Evolutionary conservation across 169 alveolate species (phyloP), one percentile per base, ranked within the genome.

Genomic region (Plasmodium berghei): DNA sequence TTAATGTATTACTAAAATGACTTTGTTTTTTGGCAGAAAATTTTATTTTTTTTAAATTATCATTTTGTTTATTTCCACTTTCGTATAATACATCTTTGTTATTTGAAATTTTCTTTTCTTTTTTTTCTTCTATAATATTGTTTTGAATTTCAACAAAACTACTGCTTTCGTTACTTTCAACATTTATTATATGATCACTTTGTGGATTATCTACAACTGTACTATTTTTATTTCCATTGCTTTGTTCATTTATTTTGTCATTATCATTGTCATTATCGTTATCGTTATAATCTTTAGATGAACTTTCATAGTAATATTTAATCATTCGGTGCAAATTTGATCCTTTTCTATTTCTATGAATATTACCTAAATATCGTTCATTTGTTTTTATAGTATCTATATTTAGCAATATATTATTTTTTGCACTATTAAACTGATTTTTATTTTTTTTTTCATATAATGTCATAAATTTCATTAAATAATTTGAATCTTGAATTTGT

Each of bases 1-100:
- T 64, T 34, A 77, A 5, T n/a, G 89, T 77, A 49, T 77, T 77
- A 45, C 89, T 77, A 24, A 63, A 77, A 24, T 66, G 49, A 9
- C 89, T 64, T 45, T 77, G 89, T 55, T 77, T 77, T 59, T 45
- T 66, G 1, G 89, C 89, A 1, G 89, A 49, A 58, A 77, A 77
- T 10, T 24, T 56, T 0, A 63, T 9, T 34, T 64, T 55, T 49
- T 54, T 45, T 9, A 14, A 63, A n/a, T 6, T 52, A 4, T 64
- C 18, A 4, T 26, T 54, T 9, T 42, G n/a, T 22, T 3, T 24
- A 40, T 28, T 70, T 14, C 40, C 48, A 1, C 0, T 14, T 6
- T 18, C 4, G 46, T 16, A 14, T 5, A 63, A 3, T 0, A 5
- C 64, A 12, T 58, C 26, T 5, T 9, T 18, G 0, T 0, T 3